Evolutionary conservation across 495 filamentous ascomycete species (phyloP), one percentile per base, ranked within the genome.

Genomic region (Hypoxylon lienhwacheense): DNA sequence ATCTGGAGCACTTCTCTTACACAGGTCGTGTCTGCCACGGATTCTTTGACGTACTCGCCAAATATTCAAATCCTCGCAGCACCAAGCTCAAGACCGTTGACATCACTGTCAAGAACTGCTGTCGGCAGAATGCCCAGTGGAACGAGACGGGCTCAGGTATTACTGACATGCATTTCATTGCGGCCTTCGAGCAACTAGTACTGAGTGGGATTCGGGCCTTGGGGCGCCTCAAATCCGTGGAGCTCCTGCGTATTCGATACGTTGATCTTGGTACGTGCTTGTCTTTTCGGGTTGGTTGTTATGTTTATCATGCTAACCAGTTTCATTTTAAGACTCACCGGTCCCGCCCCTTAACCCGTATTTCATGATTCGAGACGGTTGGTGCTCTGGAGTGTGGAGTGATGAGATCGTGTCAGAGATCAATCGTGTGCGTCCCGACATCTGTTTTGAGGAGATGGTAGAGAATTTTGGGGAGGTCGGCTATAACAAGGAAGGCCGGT

Each of bases 351-450:
- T 88, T 1, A 88, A 88, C 55, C 86, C 86, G 0, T 81, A 83
- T 57, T 89, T 88, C 60, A 70, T 83, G 53, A 69, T 88, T 10
- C 66, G 72, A 10, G 68, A 81, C 53, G 75, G 78, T 12, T 65
- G 77, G 61, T 83, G 80, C 54, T 81, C 79, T 1, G 86, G 86
- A 7, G 75, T 89, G 1, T 89, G 85, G 85, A 87, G 81, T 65
- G 78, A 82, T 5, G 67, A 75, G 5, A 88, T 88, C 47, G 66
- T 88, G 2, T 70, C 76, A 15, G 71, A 75, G 22, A 72, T 88
- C 4, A 67, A 73, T 28, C 65, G 67, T 17, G 72, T 77, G 12
- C 76, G 85, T 16, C 82, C 85, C 0, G 51, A 71, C 3, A 79
- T 78, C 1, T 66, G 68, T 5, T 89, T 80, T 60, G 70, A 80